Evolutionary conservation across 106 monocot genomes (phyloP).

Genomic region (Dendrobium chrysotoxum): DNA sequence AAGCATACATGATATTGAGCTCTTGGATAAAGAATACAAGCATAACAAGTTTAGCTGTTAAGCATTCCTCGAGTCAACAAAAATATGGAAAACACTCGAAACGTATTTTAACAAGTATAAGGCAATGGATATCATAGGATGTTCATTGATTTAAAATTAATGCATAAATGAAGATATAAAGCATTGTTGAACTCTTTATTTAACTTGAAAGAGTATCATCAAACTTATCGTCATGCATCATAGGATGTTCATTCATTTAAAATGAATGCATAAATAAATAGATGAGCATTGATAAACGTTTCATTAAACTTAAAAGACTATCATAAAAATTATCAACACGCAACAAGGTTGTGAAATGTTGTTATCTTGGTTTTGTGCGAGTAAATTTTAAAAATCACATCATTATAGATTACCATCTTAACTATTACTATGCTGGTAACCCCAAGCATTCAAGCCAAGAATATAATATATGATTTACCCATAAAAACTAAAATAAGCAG

Average conservation of each 20-base stretch:
- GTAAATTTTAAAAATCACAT: neutral
- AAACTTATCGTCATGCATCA: neutral
- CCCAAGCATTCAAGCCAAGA: neutral
- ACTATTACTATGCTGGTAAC: neutral
- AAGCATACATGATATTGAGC: too few relatives aligned
- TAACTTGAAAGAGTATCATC: neutral
- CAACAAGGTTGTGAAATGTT: conserved; percentile 1
- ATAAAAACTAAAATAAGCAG: neutral
- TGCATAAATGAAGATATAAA: neutral
- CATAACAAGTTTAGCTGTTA: neutral
- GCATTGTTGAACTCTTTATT: neutral
- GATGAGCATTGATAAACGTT: neutral
- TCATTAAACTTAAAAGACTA: neutral
- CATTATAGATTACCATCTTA: neutral
- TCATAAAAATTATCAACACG: neutral
- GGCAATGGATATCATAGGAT: too few relatives aligned
- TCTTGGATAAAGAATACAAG: too few relatives aligned
- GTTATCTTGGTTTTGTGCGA: neutral
- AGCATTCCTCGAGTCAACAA: neutral
- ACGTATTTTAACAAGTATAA: neutral
- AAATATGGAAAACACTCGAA: neutral
- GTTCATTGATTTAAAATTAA: neutral
- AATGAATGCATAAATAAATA: neutral
- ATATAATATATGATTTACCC: neutral
- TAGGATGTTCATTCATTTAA: neutral